Base-by-base conservation (phyloP, 1,284 basidiomycete genomes). In the Coniophora puteana region DNA sequence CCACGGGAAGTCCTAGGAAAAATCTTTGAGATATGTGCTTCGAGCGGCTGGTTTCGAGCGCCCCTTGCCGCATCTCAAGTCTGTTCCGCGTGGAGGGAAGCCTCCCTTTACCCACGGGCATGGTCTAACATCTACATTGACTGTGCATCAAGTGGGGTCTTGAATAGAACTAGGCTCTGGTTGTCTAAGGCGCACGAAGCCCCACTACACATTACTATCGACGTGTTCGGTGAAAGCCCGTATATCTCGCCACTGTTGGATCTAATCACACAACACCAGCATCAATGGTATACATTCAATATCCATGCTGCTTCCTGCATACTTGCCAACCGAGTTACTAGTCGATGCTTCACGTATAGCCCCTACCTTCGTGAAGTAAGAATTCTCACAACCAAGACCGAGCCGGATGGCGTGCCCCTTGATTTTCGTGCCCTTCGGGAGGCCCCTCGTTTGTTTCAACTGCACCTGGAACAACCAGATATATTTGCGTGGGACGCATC, bases 71-170 rank as follows among this genome's bases (percentile, higher is more conserved):
- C 69, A 30, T 80, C 78, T 11, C 76, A 80, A 38, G 78, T 82
- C 25, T 83, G 78, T 50, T 68, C 72, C 3, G 62, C 71, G 41
- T 84, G 80, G 80, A 67, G 78, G 38, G 66, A 63, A 48, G 78
- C 77, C 0, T 66, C 76, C 5, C 58, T 56, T 36, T 62, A 66
- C 24, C 76, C 79, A 18, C 62, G 66, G 17, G 69, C 80, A 22
- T 83, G 80, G 80, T 76, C 77, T 4, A 63, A 72, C 48, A 49
- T 83, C 39, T 74, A 76, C 44, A 62, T 80, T 30, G 67, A 78
- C 47, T 66, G 68, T 42, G 69, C 75, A 50, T 61, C 65, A 27
- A 55, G 63, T 12, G 59, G 74, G 47, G 65, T 71, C 22, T 59
- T 62, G 41, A 58, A 61, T 1, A 66, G 70, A 41, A 72, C 72